These are phyloP conservation scores for Antrodiella citrinella DNA, from an alignment of 768 basidiomycete species.

Conservation along the genomic window DNA sequence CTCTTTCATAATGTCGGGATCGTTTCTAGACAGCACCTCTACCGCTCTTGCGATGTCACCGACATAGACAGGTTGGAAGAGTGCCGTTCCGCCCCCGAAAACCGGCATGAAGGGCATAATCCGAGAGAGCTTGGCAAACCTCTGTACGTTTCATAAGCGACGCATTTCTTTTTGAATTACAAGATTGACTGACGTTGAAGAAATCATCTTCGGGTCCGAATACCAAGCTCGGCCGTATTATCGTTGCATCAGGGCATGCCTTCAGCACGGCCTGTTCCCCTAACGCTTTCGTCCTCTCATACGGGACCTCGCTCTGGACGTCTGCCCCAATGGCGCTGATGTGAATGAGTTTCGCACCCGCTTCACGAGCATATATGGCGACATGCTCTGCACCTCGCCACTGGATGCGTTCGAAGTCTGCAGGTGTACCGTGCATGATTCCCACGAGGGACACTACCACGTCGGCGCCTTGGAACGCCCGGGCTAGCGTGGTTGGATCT, in stretches of 20 bases:
- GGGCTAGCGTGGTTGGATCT: slow-evolving; percentile 33
- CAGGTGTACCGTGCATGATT: slow-evolving; percentile 47
- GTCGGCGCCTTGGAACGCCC: slow-evolving; percentile 46
- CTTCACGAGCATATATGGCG: slow-evolving; percentile 40
- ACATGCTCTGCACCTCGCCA: slow-evolving; percentile 62
- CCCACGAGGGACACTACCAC: slow-evolving; percentile 66
- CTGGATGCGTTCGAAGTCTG: slow-evolving; percentile 54
- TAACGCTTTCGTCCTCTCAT: slow-evolving; percentile 52
- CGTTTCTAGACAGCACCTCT: slow-evolving; percentile 45
- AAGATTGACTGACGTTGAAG: slow-evolving; percentile 45
- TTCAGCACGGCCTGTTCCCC: slow-evolving; percentile 49
- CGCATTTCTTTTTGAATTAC: not conserved
- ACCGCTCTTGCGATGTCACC: slow-evolving; percentile 58
- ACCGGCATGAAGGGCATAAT: slow-evolving; percentile 69
- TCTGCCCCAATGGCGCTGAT: slow-evolving; percentile 76
- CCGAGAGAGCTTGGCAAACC: slow-evolving; percentile 52
- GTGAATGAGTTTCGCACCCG: slow-evolving; percentile 53
- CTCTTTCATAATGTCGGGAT: slow-evolving; percentile 27
- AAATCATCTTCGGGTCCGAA: slow-evolving; percentile 75
- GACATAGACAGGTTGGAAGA: slow-evolving; percentile 69
- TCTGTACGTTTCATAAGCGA: slow-evolving; percentile 26
- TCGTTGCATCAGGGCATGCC: slow-evolving; percentile 41
- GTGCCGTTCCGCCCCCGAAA: slow-evolving; percentile 58
- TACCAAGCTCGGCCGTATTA: slow-evolving; percentile 64
- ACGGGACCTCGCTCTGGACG: slow-evolving; percentile 45